Evolutionary conservation across 495 filamentous ascomycete genomes (phyloP), one percentile per base, ranked within the genome.

Genomic region (Astrocystis sublimbata): DNA sequence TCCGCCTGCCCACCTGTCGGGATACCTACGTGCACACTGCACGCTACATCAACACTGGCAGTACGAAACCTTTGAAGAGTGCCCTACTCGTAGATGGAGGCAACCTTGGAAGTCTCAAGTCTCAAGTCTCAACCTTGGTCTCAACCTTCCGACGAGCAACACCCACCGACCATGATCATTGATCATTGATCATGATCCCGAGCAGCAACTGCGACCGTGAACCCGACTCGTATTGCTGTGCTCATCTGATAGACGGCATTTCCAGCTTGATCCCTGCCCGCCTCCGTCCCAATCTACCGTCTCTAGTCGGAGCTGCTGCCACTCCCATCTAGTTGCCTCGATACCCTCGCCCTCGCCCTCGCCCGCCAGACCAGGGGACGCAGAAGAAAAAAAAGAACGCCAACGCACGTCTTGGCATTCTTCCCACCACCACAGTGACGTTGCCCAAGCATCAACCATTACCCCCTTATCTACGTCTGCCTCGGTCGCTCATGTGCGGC

Each of bases 361-460:
- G n/a, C n/a, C n/a, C n/a, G n/a, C n/a, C n/a, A n/a, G n/a, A n/a
- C n/a, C n/a, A n/a, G n/a, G n/a, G n/a, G n/a, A n/a, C n/a, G n/a
- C n/a, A n/a, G n/a, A n/a, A n/a, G n/a, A 26, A 13, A 49, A 49
- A 49, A 49, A 54, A 36, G 30, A 50, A 59, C 9, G 41, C 13
- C 41, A 36, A 42, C 33, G 30, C 52, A 15, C 15, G 24, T 42
- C 58, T 52, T 60, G 45, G 57, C 43, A 38, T 42, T 51, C 28
- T 35, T 47, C 28, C 47, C 28, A 42, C 35, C 58, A 42, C 58
- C 35, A 24, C 35, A 35, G 46, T 43, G 58, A 60, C 58, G 58
- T 52, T 41, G 43, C 45, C 58, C 46, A 24, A 13, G 46, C 46
- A 60, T 52, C 46, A 60, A 52, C 46, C 35, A 52, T 19, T 47